Percentiles rank a stretch among this genome's conserved stretches.
Evolutionary conservation across 352 stramenopile species (phyloP).

Genomic region (Pythium biforme): DNA sequence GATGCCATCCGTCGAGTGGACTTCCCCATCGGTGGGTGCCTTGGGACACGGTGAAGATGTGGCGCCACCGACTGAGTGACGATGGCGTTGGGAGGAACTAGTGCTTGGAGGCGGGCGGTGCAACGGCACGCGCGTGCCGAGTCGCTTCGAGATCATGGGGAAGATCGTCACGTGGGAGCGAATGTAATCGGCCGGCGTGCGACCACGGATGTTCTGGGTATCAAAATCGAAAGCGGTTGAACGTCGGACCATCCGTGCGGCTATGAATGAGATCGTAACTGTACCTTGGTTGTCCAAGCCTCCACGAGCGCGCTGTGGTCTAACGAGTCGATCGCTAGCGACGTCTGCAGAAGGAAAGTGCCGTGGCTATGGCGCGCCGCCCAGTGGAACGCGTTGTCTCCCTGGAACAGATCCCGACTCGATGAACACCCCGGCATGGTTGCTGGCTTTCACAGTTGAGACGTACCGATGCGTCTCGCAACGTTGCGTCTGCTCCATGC

Average conservation of each 20-base stretch:
- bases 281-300: conserved; percentile 56
- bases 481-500: conserved; percentile 39
- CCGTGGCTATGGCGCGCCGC: conserved; percentile 51
- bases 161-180: conserved; percentile 36
- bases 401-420: conserved; percentile 21
- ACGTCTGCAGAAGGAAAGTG: conserved; percentile 47
- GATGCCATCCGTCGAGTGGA: neutral
- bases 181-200: conserved; percentile 49
- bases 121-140: conserved; percentile 27
- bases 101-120: neutral
- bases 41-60: neutral
- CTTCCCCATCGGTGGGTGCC: neutral
- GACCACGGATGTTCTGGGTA: conserved; percentile 55
- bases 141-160: conserved; percentile 47
- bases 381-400: conserved; percentile 76
- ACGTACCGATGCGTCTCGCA: conserved; percentile 43
- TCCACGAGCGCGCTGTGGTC: conserved; percentile 27
- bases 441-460: no score
- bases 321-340: conserved; percentile 36
- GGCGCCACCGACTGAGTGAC: neutral
- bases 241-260: neutral
- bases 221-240: neutral
- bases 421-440: no score
- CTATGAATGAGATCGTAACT: neutral
- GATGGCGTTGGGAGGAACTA: neutral